Conservation (phyloP, 2,329 filamentous ascomycete genomes). For the Leptographium galeiforme region DNA sequence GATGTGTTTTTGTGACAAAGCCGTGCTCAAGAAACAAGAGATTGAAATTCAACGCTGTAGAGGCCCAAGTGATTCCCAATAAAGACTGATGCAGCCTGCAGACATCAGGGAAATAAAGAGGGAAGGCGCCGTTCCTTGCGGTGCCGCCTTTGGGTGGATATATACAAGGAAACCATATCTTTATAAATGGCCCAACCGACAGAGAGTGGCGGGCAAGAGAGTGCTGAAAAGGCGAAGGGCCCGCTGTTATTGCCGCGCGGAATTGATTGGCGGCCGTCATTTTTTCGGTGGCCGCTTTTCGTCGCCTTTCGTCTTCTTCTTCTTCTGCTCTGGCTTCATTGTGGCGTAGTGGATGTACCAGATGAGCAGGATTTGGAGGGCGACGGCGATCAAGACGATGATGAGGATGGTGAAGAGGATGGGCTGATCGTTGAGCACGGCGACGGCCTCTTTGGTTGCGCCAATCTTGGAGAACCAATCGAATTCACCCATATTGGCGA, state of each 20-base stretch:
- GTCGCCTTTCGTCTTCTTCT: too few relatives aligned
- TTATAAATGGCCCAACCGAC: neutral
- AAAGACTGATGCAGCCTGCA: conserved; percentile 10
- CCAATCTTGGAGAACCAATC: conserved; percentile 43
- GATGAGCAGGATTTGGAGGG: conserved; percentile 31
- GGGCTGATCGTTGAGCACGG: conserved; percentile 47
- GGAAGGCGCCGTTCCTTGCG: neutral
- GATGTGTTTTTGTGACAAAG: neutral
- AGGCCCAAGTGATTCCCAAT: neutral
- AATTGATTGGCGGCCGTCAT: neutral
- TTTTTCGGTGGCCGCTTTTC: conserved; percentile 20
- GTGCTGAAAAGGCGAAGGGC: too few relatives aligned
- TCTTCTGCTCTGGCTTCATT: conserved; percentile 46
- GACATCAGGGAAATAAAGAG: conserved; percentile 4
- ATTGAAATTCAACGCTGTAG: neutral
- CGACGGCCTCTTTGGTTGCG: conserved; percentile 44
- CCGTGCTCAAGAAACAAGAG: neutral
- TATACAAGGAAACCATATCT: neutral
- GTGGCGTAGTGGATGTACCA: conserved; percentile 49
- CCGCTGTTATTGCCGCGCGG: too few relatives aligned
- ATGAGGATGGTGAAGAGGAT: conserved; percentile 44
- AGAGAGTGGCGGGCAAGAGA: too few relatives aligned
- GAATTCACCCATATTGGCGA: conserved; percentile 31
- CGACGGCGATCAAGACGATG: conserved; percentile 36
- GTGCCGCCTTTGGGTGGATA: neutral